Evolutionary conservation across 1,284 basidiomycete species (phyloP).

Genomic region (Sporisorium reilianum): DNA sequence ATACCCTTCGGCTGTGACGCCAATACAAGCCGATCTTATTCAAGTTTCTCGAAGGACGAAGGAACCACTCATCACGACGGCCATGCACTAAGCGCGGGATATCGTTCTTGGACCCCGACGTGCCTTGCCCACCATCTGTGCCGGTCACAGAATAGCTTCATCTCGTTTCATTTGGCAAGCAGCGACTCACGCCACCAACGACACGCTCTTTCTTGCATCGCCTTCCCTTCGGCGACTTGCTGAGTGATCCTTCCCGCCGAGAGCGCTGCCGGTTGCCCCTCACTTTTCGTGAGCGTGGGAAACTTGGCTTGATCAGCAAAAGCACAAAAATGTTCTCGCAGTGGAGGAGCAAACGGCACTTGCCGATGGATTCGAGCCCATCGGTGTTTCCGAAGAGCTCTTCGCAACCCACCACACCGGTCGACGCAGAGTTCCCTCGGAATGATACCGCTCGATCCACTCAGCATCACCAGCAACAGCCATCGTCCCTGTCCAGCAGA

Average conservation of each 20-base stretch:
- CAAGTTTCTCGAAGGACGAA: not conserved
- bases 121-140: not conserved
- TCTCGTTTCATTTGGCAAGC: slow-evolving; percentile 3
- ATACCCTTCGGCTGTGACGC: slow-evolving; percentile 1
- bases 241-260: not conserved
- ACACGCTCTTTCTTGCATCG: not conserved
- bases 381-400: slow-evolving; percentile 20
- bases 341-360: slow-evolving; percentile 48
- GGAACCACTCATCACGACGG: not conserved
- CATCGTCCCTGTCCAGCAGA: slow-evolving; percentile 1
- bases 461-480: slow-evolving; percentile 7
- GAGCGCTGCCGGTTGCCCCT: not conserved
- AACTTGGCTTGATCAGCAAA: slow-evolving; percentile 12
- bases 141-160: not conserved
- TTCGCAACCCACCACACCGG: slow-evolving; percentile 12
- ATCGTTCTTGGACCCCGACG: not conserved
- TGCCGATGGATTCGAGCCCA: slow-evolving; percentile 32
- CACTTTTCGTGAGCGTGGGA: not conserved
- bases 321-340: slow-evolving; percentile 44
- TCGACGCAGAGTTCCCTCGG: slow-evolving; percentile 12
- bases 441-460: slow-evolving; percentile 6
- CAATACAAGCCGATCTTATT: not conserved
- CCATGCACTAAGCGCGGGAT: not conserved
- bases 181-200: not conserved
- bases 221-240: not conserved